Percentiles rank a stretch among this genome's conserved stretches.
Conservation (phyloP, 306 rosid species). For the Malus sylvestris region DNA sequence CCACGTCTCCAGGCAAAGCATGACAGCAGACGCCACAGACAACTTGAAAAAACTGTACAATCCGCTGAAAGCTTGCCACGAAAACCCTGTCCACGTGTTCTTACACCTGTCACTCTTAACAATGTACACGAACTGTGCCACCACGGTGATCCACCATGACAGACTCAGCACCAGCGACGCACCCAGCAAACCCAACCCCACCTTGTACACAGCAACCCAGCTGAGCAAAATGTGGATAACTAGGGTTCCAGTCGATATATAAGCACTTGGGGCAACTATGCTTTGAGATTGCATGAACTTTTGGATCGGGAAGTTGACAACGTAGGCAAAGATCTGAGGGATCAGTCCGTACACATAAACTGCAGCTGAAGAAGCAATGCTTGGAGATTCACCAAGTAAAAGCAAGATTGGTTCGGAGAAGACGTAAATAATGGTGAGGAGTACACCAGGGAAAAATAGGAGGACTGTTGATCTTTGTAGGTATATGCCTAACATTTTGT, state of each 20-base stretch:
- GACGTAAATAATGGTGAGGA: slow-evolving; percentile 26
- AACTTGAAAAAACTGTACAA: slow-evolving; percentile 48
- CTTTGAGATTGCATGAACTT: slow-evolving; percentile 78
- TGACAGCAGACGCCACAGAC: slow-evolving; percentile 63
- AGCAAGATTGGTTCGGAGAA: slow-evolving; percentile 41
- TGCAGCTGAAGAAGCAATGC: slow-evolving; percentile 48
- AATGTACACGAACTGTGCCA: slow-evolving; percentile 54
- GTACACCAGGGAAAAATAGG: slow-evolving; percentile 15
- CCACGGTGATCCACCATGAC: slow-evolving; percentile 78
- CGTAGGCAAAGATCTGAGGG: slow-evolving; percentile 79
- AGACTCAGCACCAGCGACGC: slow-evolving; percentile 62
- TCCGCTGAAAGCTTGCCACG: slow-evolving; percentile 35
- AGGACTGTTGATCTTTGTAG: slow-evolving; percentile 62
- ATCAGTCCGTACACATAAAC: slow-evolving; percentile 57
- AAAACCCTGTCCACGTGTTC: slow-evolving; percentile 60
- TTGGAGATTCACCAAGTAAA: slow-evolving; percentile 40
- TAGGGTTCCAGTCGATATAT: slow-evolving; percentile 46
- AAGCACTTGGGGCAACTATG: slow-evolving; percentile 65
- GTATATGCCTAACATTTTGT: slow-evolving; percentile 55
- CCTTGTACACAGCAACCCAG: slow-evolving; percentile 51
- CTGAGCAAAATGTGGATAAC: slow-evolving; percentile 40
- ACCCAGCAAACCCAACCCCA: slow-evolving; percentile 57
- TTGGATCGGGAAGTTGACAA: slow-evolving; percentile 63
- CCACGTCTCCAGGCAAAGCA: slow-evolving; percentile 75
- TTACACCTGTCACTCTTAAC: slow-evolving; percentile 50